Evolutionary conservation across 2,329 filamentous ascomycete genomes (phyloP).

Genomic region (Coniella lustricola): DNA sequence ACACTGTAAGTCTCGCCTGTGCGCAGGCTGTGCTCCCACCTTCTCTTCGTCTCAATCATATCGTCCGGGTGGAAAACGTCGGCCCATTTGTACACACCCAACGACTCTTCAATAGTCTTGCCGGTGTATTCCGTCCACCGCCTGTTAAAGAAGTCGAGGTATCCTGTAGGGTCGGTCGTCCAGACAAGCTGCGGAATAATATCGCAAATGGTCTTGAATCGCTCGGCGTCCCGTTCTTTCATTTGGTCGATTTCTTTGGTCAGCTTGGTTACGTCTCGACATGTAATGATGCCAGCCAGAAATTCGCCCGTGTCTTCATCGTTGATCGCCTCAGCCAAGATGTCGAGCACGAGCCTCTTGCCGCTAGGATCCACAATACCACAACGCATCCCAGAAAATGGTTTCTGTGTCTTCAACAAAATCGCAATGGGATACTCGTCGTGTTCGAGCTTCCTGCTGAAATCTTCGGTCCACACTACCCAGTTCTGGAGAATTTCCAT

Average conservation of each 20-base stretch:
- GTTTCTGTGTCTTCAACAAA: slow-evolving; percentile 53
- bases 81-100: slow-evolving; percentile 53
- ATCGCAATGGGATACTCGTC: slow-evolving; percentile 62
- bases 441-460: slow-evolving; percentile 47
- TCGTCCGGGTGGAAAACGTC: slow-evolving; percentile 66
- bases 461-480: slow-evolving; percentile 59
- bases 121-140: slow-evolving; percentile 79
- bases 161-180: slow-evolving; percentile 61
- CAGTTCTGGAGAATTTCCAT: slow-evolving; percentile 54
- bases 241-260: slow-evolving; percentile 63
- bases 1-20: slow-evolving; percentile 64
- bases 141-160: slow-evolving; percentile 66
- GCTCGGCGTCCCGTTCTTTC: slow-evolving; percentile 62
- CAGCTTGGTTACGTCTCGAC: slow-evolving; percentile 66
- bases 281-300: slow-evolving; percentile 63
- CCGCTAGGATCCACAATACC: slow-evolving; percentile 53
- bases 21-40: slow-evolving; percentile 55
- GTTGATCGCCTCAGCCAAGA: slow-evolving; percentile 58
- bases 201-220: slow-evolving; percentile 71
- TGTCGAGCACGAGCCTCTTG: slow-evolving; percentile 53
- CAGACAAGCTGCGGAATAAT: slow-evolving; percentile 67
- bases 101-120: slow-evolving; percentile 51
- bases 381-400: slow-evolving; percentile 52
- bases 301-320: slow-evolving; percentile 65
- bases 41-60: slow-evolving; percentile 42